Base-by-base conservation (phyloP, 108 stramenopile genomes). In the Pseudonitzschia pungens region DNA sequence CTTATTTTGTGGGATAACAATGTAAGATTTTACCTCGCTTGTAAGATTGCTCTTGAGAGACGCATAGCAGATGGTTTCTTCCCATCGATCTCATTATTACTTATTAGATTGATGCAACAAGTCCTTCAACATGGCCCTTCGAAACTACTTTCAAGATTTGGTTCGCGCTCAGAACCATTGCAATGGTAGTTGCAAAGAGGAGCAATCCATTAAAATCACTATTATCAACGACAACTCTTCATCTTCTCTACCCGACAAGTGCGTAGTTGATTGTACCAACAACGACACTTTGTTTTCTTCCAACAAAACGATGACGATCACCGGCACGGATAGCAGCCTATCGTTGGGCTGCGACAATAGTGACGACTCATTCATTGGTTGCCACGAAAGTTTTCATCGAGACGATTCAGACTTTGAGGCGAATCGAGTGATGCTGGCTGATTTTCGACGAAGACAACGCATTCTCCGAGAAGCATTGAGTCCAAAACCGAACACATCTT, bases 121-220 rank as follows among this genome's bases (percentile, higher is more conserved):
- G n/a, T n/a, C n/a, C n/a, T n/a, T n/a, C n/a, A 60, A 16, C 29
- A 60, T 60, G 59, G 14, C 59, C 28, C 59, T 60, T 60, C 33
- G 59, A 31, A 12, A 28, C 59, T 60, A 60, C 59, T 28, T 60
- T 14, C 29, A 60, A 60, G 33, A 36, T 6, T 60, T 60, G 52
- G 18, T 53, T 53, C 52, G 8, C 18, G n/a, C 52, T 21, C 52
- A 53, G 5, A 43, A 6, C 6, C 6, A 11, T 43, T 43, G 42
- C 11, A 53, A 21, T 53, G 52, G 18, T 21, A 18, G 18, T 53
- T 18, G 18, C 16, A 5, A 53, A 18, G 52, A 53, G n/a, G 52
- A 53, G 5, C 9, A 53, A 8, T 18, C n/a, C 52, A 53, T 53
- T 18, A 53, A 53, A 21, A 53, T 53, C 18, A 53, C n/a, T 9